Conservation (phyloP, 2,329 filamentous ascomycete species). For the Alternaria metachromatica region DNA sequence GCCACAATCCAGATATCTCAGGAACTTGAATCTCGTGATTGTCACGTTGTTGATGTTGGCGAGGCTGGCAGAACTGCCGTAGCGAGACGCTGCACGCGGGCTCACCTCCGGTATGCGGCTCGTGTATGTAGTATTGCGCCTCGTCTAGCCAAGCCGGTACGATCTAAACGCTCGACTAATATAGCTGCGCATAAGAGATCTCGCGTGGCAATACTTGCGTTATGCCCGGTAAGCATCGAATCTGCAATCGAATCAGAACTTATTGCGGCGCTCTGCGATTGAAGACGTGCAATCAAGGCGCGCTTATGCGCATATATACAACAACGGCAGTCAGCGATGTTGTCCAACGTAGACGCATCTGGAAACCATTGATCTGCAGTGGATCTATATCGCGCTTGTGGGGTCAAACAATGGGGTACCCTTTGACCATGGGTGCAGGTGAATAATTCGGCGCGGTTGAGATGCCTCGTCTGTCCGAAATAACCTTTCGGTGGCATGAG, state of each 20-base stretch:
- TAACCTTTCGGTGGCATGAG: neutral
- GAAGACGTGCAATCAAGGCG: neutral
- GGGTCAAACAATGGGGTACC: neutral
- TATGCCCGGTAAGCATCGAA: conserved; percentile 5
- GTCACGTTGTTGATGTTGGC: neutral
- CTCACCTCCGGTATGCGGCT: neutral
- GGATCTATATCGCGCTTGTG: neutral
- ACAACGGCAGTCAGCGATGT: neutral
- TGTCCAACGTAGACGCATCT: neutral
- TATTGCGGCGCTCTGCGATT: neutral
- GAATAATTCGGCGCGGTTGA: neutral
- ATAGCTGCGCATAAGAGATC: neutral
- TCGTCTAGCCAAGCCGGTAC: neutral
- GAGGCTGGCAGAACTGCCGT: neutral
- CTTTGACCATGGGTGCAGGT: neutral
- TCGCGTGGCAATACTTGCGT: neutral
- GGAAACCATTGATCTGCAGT: neutral
- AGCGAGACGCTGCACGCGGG: neutral
- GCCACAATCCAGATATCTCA: neutral
- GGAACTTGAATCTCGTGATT: neutral
- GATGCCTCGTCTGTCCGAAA: neutral
- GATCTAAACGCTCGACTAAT: neutral
- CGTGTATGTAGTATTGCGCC: neutral
- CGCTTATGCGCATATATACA: neutral
- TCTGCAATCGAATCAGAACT: conserved; percentile 1